Evolutionary conservation across 2,329 filamentous ascomycete species (phyloP), one percentile per base, ranked within the genome.

Genomic region (Xylaria sp.): DNA sequence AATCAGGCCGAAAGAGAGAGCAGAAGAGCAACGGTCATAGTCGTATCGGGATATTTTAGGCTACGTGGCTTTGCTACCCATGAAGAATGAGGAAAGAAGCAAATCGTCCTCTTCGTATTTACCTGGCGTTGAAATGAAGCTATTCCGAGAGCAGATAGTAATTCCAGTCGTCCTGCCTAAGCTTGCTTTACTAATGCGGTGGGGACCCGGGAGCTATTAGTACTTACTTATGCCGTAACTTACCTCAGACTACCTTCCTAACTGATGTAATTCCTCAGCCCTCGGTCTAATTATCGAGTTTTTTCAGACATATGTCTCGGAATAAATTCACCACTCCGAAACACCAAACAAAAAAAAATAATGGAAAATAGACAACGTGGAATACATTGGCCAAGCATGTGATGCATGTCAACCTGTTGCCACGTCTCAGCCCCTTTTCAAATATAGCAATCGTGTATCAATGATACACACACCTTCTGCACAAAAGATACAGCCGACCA

Each of bases 381-480:
- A 6, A 13, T 21, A 16, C n/a, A 37, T 16, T 3, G 21, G 29
- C 29, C 29, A 35, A 42, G 21, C 55, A 44, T 44, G 54, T 57
- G 54, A 57, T 57, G 55, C 55, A 58, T 12, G 23, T 44, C 37
- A n/a, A 44, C 2, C 44, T 29, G 35, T 44, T 42, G 55, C 55
- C 55, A 58, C 55, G 55, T 58, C 55, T 58, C 37, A 58, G 55
- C 55, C 55, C 55, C 55, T 21, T 29, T 57, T 57, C 54, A 58
- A 44, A 58, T 10, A 44, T 58, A 58, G 23, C 51, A 51, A 6
- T 5, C 25, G 35, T 54, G n/a, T 21, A 13, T 18, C 8, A 6
- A n/a, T n/a, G 16, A n/a, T n/a, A 44, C 42, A 16, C 21, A 21
- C 42, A 44, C 16, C 13, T 16, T 13, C 4, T 40, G 3, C 12